phyloP scores from a whole-genome alignment of 2,329 filamentous ascomycete genomes.

The Hymenoscyphus occultus region DNA sequence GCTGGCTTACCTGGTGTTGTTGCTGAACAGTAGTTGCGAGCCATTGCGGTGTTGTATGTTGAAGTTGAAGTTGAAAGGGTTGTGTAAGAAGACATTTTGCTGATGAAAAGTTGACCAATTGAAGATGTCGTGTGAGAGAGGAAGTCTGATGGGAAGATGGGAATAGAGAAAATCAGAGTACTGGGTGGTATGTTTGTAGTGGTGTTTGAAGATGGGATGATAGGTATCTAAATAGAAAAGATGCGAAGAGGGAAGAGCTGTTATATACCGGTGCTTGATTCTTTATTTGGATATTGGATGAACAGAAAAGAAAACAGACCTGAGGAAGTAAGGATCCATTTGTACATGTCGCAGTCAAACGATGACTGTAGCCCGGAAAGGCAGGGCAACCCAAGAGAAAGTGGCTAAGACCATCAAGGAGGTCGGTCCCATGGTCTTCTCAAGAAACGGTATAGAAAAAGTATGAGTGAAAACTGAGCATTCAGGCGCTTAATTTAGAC shows the following conservation, averaged over 20 bases:
- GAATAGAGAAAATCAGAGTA: not conserved
- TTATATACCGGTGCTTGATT: not conserved
- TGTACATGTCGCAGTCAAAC: constrained; percentile 6
- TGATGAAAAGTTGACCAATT: not conserved
- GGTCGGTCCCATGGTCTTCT: not conserved
- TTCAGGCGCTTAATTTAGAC: constrained; percentile 4
- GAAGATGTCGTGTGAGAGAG: not conserved
- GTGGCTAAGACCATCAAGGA: constrained; percentile 4
- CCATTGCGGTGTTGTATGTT: not conserved
- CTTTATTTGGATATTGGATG: not conserved
- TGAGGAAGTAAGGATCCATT: not conserved
- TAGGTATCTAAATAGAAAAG: not conserved
- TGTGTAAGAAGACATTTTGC: constrained; percentile 4
- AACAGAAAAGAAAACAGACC: not conserved
- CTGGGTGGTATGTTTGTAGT: not conserved
- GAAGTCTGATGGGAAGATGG: not conserved
- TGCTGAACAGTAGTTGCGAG: constrained; percentile 1
- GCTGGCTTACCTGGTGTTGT: not conserved
- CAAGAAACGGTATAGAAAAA: not conserved
- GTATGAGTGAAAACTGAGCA: not conserved
- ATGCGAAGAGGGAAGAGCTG: not conserved
- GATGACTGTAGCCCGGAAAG: not conserved
- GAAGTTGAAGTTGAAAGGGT: not conserved
- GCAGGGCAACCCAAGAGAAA: not conserved
- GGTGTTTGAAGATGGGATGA: not conserved